Base-by-base conservation (phyloP, 2,329 filamentous ascomycete genomes). In the Cyphellophora attinorum region DNA sequence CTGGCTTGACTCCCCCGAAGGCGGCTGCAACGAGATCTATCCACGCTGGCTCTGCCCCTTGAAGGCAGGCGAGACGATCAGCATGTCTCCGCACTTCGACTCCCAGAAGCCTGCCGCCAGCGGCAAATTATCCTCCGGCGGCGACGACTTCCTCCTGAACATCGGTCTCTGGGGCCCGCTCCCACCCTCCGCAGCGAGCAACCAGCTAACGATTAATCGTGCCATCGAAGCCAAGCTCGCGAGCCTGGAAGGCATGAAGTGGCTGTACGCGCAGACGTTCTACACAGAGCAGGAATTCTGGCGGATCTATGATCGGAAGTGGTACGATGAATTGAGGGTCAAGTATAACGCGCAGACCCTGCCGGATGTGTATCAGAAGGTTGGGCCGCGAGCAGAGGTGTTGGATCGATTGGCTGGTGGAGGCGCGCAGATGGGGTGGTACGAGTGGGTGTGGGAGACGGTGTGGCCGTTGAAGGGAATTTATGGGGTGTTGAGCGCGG, bases 251-350 rank as follows among this genome's bases (percentile, higher is more conserved):
- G 85, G 85, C 3, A 74, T 81, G 64, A 93, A 93, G 62, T 91
- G 84, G 81, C 64, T 93, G 10, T 93, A 93, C 57, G 84, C 85
- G 3, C 81, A 89, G 51, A 81, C 83, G 0, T 93, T 86, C 61
- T 91, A 91, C 56, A 69, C 72, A 11, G 72, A 81, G 39, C 50
- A 59, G 4, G 61, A 64, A 37, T 64, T 65, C 43, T 65, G 61
- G 61, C 34, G 44, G 5, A 57, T 60, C 30, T 64, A 62, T 40
- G 55, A 65, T 34, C 53, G 52, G 27, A 39, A 49, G 2, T 47
- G 47, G 46, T 63, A 65, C 27, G 57, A 60, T 23, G 44, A 32
- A 5, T 34, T 65, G 44, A 48, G 62, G 5, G 42, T 45, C 18
- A 64, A 58, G 36, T 64, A 64, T 34, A 42, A 53, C 31, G 61